A percentile compares a stretch with the other conserved stretches of the same genome.
These are phyloP conservation scores for Exophiala sp. DNA, from an alignment of 2,329 filamentous ascomycete genomes.

Conservation along the genomic window DNA sequence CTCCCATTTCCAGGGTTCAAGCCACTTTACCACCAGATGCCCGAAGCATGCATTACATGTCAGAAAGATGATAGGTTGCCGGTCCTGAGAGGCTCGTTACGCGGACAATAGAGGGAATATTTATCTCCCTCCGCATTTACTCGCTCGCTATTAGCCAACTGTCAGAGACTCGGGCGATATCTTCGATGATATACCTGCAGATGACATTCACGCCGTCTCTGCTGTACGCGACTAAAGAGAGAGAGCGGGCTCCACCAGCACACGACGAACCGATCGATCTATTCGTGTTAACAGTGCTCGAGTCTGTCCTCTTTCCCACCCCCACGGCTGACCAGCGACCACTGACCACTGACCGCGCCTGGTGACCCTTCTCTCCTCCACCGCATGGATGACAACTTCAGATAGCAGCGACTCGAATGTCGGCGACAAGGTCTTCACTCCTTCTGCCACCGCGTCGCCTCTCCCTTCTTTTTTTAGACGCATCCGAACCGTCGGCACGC, in stretches of 20 bases:
- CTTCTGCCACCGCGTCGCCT: slow-evolving; percentile 25
- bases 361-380: slow-evolving; percentile 5
- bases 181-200: not conserved
- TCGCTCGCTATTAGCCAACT: not conserved
- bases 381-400: slow-evolving; percentile 32
- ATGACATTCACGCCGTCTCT: not conserved
- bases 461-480: slow-evolving; percentile 8
- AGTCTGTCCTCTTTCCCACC: not conserved
- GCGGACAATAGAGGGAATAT: not conserved
- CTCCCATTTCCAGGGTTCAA: no score
- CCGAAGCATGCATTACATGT: no score
- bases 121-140: not conserved
- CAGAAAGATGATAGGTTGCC: no score
- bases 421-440: slow-evolving; percentile 28
- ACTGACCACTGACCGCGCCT: not conserved
- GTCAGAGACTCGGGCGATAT: not conserved
- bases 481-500: slow-evolving; percentile 13
- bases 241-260: not conserved
- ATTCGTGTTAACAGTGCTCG: not conserved
- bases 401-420: slow-evolving; percentile 26
- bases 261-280: not conserved
- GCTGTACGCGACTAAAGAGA: not conserved
- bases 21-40: no score
- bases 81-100: slow-evolving; percentile 1
- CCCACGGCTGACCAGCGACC: slow-evolving; percentile 1